Evolutionary conservation across 2,329 filamentous ascomycete genomes (phyloP).

Genomic region (Canariomyces notabilis): DNA sequence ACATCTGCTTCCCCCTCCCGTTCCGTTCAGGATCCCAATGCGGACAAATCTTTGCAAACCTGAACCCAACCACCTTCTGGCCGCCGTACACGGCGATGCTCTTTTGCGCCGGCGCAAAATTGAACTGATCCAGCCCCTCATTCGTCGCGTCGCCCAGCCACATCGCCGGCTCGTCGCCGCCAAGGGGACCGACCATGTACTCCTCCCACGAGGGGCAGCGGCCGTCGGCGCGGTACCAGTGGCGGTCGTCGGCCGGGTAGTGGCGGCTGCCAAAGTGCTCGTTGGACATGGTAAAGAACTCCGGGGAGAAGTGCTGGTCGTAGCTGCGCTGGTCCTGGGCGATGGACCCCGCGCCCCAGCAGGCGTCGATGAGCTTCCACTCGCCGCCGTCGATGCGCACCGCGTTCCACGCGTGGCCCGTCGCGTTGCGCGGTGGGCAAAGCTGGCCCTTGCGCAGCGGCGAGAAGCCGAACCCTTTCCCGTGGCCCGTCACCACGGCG

Average conservation of each 20-base stretch:
- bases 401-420: constrained; percentile 86
- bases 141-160: constrained; percentile 41
- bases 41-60: constrained; percentile 71
- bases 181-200: constrained; percentile 62
- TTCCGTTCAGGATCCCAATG: constrained; percentile 75
- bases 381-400: constrained; percentile 78
- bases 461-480: constrained; percentile 76
- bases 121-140: constrained; percentile 51
- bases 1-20: constrained; percentile 62
- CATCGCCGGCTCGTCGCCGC: constrained; percentile 42
- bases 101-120: constrained; percentile 56
- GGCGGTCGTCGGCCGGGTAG: constrained; percentile 62
- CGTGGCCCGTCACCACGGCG: constrained; percentile 69
- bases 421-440: constrained; percentile 57
- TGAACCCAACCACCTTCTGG: constrained; percentile 62
- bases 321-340: constrained; percentile 51
- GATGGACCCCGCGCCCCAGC: constrained; percentile 84
- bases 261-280: constrained; percentile 77
- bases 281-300: constrained; percentile 58
- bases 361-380: constrained; percentile 89
- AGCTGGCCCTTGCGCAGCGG: constrained; percentile 58
- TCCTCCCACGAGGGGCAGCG: constrained; percentile 69
- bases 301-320: constrained; percentile 61
- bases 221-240: constrained; percentile 74
- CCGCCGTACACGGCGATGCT: constrained; percentile 56